Percentiles rank a stretch among this genome's conserved stretches.
phyloP scores from a whole-genome alignment of 805 yeast species.

The Barnettozyma botsteinii region DNA sequence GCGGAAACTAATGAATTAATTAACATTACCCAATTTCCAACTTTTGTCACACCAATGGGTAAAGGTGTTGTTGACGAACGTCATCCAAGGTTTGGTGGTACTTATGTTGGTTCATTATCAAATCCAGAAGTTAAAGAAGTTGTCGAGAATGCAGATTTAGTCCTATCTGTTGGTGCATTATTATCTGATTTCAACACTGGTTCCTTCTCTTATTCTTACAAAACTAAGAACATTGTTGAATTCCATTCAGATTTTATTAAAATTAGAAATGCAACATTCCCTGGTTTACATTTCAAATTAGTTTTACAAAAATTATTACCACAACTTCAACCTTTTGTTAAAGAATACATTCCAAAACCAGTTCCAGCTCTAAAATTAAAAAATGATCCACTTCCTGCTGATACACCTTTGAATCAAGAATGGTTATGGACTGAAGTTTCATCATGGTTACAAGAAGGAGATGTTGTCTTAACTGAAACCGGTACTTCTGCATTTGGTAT shows the following conservation, averaged over 20 bases:
- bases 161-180: constrained; percentile 75
- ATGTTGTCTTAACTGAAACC: constrained; percentile 63
- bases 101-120: constrained; percentile 78
- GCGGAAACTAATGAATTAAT: constrained; percentile 59
- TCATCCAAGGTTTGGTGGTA: constrained; percentile 74
- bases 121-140: constrained; percentile 64
- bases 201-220: constrained; percentile 71
- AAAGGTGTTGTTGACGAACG: constrained; percentile 73
- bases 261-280: constrained; percentile 63
- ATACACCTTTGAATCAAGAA: constrained; percentile 51
- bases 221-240: constrained; percentile 69
- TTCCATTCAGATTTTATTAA: constrained; percentile 74
- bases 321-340: constrained; percentile 32
- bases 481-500: constrained; percentile 76
- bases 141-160: constrained; percentile 69
- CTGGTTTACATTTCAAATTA: constrained; percentile 65
- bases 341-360: constrained; percentile 44
- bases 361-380: constrained; percentile 48
- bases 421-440: constrained; percentile 65
- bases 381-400: constrained; percentile 39
- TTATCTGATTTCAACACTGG: constrained; percentile 89
- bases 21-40: constrained; percentile 68
- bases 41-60: constrained; percentile 88
- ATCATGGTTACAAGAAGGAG: constrained; percentile 60
- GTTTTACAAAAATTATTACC: constrained; percentile 40